Base-by-base conservation (phyloP, 352 stramenopile genomes). In the Phytophthora pinifolia region DNA sequence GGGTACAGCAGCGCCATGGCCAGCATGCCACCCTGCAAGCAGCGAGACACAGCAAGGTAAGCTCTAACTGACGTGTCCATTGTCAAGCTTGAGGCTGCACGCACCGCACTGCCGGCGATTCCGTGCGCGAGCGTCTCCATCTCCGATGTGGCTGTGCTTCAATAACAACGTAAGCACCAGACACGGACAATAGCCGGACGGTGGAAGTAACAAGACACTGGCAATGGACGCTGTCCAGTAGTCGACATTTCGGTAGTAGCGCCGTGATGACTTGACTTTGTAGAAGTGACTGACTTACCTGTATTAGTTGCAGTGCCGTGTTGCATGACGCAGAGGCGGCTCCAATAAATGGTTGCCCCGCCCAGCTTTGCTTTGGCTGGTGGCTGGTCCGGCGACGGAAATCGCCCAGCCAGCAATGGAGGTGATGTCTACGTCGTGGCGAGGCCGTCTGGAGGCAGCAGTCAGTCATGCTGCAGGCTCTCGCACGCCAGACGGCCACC, bases 1-100 rank as follows among this genome's bases (percentile, higher is more conserved):
- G 84, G 84, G 43, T 94, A 94, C 46, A 92, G 66, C 36, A 91
- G 63, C 27, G 65, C 80, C 76, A 94, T 89, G 54, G 84, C 82
- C 20, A 94, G 53, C 56, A 86, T 83, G 48, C 76, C 74, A 10
- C 81, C 84, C 65, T 88, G 48, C 30, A 56, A 15, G 36, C 15
- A 30, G 33, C 54, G 2, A 2, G 12, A 20, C 35, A 27, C 8
- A 25, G 10, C 37, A 61, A 31, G 46, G 22, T n/a, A 44, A 27
- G 3, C 8, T 43, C 22, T 32, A 3, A 4, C 13, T 3, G 22
- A 27, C 22, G 22, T 27, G 22, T 6, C 22, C 22, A 27, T 27
- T 6, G 22, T 4, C 4, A 27, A 27, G 22, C 22, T 6, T 27
- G 22, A 2, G 22, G 4, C 4, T 20, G 30, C 2, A 72, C 72